A percentile compares a stretch with the other conserved stretches of the same genome.
Conservation (phyloP, 164 flowering plant genomes). For the Umbellularia californica region DNA sequence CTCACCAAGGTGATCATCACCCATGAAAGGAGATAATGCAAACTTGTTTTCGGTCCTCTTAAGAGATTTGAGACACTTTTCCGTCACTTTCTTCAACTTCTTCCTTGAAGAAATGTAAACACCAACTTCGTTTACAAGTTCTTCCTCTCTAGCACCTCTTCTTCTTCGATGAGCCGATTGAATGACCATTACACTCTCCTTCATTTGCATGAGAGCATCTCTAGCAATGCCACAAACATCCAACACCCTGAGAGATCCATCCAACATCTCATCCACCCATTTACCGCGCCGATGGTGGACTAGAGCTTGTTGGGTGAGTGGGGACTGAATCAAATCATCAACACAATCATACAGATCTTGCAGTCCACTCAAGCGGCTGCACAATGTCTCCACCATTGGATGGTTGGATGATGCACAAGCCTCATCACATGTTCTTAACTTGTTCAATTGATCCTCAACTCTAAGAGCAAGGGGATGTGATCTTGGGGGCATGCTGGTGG, state of each 20-base stretch:
- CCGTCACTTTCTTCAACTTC: slow-evolving; percentile 22
- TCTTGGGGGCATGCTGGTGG: slow-evolving; percentile 11
- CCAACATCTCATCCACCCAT: slow-evolving; percentile 25
- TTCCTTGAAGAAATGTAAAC: slow-evolving; percentile 25
- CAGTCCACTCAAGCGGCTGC: slow-evolving; percentile 2
- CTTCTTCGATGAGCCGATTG: too few species aligned
- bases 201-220: slow-evolving; percentile 25
- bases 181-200: slow-evolving; percentile 14
- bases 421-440: background rate
- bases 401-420: background rate
- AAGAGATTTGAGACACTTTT: slow-evolving; percentile 22
- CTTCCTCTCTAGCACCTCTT: too few species aligned
- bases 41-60: slow-evolving; percentile 17
- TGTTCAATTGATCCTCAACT: slow-evolving; percentile 1
- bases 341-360: background rate
- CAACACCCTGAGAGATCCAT: slow-evolving; percentile 33
- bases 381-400: background rate
- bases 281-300: slow-evolving; percentile 4
- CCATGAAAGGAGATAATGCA: background rate
- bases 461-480: slow-evolving; percentile 1
- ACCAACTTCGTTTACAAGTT: slow-evolving; percentile 1
- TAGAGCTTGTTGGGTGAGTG: slow-evolving; percentile 14
- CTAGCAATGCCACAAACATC: slow-evolving; percentile 28
- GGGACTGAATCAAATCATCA: background rate
- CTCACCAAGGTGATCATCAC: slow-evolving; percentile 5